Evolutionary conservation across 768 basidiomycete genomes (phyloP).

Genomic region (Serendipita indica): DNA sequence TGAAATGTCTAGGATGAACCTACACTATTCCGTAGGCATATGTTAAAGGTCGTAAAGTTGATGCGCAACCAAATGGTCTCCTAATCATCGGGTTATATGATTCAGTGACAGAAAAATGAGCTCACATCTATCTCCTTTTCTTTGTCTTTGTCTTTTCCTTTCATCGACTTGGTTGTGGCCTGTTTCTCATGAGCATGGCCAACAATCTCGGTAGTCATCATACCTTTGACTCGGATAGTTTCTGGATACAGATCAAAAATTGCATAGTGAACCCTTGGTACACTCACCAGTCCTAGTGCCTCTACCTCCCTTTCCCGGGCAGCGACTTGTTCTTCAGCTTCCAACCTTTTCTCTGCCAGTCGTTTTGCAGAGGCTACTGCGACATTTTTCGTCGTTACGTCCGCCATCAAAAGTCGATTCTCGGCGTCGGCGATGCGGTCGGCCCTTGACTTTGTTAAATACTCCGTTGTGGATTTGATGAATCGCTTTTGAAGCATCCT

Average conservation of each 20-base stretch:
- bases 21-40: slow-evolving; percentile 78
- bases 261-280: background rate
- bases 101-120: background rate
- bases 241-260: background rate
- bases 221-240: slow-evolving; percentile 7
- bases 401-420: slow-evolving; percentile 24
- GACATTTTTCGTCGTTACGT: slow-evolving; percentile 56
- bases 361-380: slow-evolving; percentile 75
- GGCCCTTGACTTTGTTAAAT: slow-evolving; percentile 64
- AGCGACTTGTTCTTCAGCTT: slow-evolving; percentile 45
- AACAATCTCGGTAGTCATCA: background rate
- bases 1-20: slow-evolving; percentile 20
- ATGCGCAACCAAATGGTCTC: slow-evolving; percentile 66
- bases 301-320: slow-evolving; percentile 62
- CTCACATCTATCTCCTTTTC: slow-evolving; percentile 14
- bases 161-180: background rate
- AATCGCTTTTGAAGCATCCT: slow-evolving; percentile 50
- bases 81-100: slow-evolving; percentile 23
- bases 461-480: slow-evolving; percentile 60
- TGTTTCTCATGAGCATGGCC: background rate
- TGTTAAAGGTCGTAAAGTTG: slow-evolving; percentile 77
- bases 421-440: slow-evolving; percentile 37
- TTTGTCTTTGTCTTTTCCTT: slow-evolving; percentile 6
- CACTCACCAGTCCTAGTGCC: slow-evolving; percentile 53
- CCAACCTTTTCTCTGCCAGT: slow-evolving; percentile 53